Conservation (phyloP, 2,329 filamentous ascomycete genomes). For the Talaromyces sp. region DNA sequence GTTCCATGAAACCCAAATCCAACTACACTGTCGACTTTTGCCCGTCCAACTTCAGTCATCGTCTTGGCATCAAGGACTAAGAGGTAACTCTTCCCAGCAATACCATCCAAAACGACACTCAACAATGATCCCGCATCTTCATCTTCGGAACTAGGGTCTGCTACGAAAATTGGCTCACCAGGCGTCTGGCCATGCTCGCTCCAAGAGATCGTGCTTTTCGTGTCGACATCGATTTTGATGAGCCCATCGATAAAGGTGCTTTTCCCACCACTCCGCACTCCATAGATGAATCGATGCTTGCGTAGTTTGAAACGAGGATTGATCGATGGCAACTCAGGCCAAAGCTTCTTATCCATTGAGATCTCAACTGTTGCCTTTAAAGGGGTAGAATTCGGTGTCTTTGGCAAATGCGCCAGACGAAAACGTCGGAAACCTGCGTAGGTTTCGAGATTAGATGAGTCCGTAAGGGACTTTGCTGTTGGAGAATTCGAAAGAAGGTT, state of each 20-base stretch:
- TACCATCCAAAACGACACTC: constrained; percentile 53
- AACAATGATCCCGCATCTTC: constrained; percentile 56
- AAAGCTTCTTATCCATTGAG: background rate
- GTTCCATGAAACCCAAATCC: constrained; percentile 55
- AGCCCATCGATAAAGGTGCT: constrained; percentile 53
- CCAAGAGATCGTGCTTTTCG: constrained; percentile 43
- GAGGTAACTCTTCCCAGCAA: constrained; percentile 50
- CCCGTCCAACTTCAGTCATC: constrained; percentile 51
- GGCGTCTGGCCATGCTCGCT: constrained; percentile 49
- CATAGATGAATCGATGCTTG: constrained; percentile 52
- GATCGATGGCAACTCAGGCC: constrained; percentile 51
- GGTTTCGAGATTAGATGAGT: background rate
- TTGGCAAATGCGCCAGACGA: constrained; percentile 35
- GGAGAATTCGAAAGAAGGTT: constrained; percentile 59
- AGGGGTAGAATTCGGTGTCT: constrained; percentile 20
- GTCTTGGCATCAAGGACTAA: constrained; percentile 50
- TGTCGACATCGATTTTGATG: constrained; percentile 51
- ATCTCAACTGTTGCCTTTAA: constrained; percentile 15
- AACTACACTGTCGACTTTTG: constrained; percentile 48
- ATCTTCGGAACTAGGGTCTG: constrained; percentile 12
- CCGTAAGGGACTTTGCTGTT: constrained; percentile 31
- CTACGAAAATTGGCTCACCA: constrained; percentile 54
- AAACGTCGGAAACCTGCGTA: constrained; percentile 33
- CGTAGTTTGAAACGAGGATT: constrained; percentile 45
- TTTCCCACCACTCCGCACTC: constrained; percentile 43